phyloP scores from a whole-genome alignment of 352 stramenopile genomes.

The Pythium graminicola region DNA sequence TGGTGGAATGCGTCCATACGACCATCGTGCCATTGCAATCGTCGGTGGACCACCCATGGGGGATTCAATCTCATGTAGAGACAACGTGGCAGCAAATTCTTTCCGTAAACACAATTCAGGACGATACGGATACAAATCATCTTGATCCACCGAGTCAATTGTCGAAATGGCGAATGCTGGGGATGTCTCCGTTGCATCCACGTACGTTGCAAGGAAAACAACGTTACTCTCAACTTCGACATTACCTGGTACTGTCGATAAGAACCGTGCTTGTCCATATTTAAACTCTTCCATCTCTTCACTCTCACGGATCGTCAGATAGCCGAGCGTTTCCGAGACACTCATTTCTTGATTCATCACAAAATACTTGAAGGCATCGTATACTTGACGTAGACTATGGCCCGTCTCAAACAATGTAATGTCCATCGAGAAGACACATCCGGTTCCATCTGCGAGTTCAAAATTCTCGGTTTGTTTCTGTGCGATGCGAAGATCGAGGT shows the following conservation, averaged over 20 bases:
- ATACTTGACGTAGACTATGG: constrained; percentile 16
- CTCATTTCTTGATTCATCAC: constrained; percentile 16
- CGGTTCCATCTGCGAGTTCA: constrained; percentile 1
- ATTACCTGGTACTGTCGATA: constrained; percentile 1
- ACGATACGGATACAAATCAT: constrained; percentile 20
- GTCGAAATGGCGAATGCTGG: neutral
- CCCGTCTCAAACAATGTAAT: constrained; percentile 9
- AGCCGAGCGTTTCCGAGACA: constrained; percentile 15
- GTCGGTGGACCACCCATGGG: neutral
- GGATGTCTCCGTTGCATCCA: neutral
- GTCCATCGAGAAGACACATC: constrained; percentile 2
- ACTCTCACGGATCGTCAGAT: constrained; percentile 17
- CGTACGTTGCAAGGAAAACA: constrained; percentile 3
- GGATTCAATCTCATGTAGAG: neutral
- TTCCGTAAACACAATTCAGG: constrained; percentile 4
- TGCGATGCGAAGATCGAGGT: neutral
- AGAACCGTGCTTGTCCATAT: constrained; percentile 6
- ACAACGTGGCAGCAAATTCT: neutral
- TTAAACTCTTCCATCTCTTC: constrained; percentile 9
- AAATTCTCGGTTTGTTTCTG: constrained; percentile 8
- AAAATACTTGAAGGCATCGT: constrained; percentile 13
- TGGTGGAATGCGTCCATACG: neutral
- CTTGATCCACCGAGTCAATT: constrained; percentile 13
- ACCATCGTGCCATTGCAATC: constrained; percentile 2
- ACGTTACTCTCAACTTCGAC: constrained; percentile 18